Evolutionary conservation across 345 rosid genomes (phyloP), one percentile per base, ranked within the genome.

Genomic region (Reutealis trisperma): DNA sequence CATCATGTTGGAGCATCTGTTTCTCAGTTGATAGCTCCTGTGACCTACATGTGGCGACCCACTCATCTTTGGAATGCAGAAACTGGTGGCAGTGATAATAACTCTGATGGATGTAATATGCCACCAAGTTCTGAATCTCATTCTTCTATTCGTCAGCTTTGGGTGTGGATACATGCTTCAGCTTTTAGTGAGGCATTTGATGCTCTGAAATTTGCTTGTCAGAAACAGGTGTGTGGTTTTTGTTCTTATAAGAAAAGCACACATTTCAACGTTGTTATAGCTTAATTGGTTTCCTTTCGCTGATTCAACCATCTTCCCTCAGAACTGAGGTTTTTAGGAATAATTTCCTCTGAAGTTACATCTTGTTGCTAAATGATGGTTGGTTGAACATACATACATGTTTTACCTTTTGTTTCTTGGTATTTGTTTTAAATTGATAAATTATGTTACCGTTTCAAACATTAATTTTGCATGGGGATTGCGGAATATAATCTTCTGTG

Each of bases 101-200:
- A 22, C 61, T 34, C 47, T 27, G 65, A 73, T 72, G 86, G 75
- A 71, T 61, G 67, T 76, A 78, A 78, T 64, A 73, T 42, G 21
- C 52, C 78, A 69, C 75, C 61, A 63, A 51, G 64, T 49, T 55
- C 57, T 13, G 83, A 45, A 51, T 22, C 62, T 54, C 32, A 45
- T 80, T 73, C 80, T 71, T 75, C 77, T 41, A 54, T 63, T 77
- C 82, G 91, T 62, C 90, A 86, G 81, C 80, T 91, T 65, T 93
- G 96, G 96, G 77, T 93, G 66, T 95, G 96, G 98, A 86, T 93
- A 75, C 98, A 93, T 91, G 91, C 94, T 79, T 88, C 91, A 55
- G 92, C 96, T 75, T 89, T 90, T 82, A 73, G 25, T 68, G 97
- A 93, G 84, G 99, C 92, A 85, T 92, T 70, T 85, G 84, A 78